phyloP scores from a whole-genome alignment of 1,284 basidiomycete species.

The Ceratobasidium sp. region DNA sequence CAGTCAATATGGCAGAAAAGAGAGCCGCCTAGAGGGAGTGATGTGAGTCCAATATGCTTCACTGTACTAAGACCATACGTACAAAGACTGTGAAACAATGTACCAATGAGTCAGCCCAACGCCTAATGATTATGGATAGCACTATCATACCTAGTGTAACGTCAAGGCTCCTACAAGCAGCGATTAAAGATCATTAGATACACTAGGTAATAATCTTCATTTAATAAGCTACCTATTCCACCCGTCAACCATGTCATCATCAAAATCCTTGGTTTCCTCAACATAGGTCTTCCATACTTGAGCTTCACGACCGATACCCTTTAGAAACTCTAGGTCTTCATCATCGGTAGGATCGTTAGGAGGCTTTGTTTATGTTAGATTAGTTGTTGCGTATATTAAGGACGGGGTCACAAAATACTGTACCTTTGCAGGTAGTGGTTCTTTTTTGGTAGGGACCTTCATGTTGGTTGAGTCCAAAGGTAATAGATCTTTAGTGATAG shows the following conservation, averaged over 20 bases:
- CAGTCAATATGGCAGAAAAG: conserved; percentile 7
- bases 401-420: too few relatives aligned
- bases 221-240: conserved; percentile 17
- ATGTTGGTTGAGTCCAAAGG: too few relatives aligned
- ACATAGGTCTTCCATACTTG: conserved; percentile 37
- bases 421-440: conserved; percentile 17
- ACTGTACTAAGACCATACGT: background rate
- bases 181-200: background rate
- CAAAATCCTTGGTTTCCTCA: conserved; percentile 16
- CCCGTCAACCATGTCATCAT: conserved; percentile 32
- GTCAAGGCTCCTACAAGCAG: conserved; percentile 15
- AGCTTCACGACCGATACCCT: conserved; percentile 23
- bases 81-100: conserved; percentile 1
- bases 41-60: background rate
- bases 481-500: too few relatives aligned
- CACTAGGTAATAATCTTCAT: too few relatives aligned
- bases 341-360: background rate
- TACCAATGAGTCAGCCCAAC: background rate
- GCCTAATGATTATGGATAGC: background rate
- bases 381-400: too few relatives aligned
- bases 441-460: too few relatives aligned
- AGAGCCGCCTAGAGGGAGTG: conserved; percentile 9
- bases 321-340: conserved; percentile 1
- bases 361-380: background rate
- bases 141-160: conserved; percentile 25